Percentiles rank a stretch among this genome's conserved stretches.
Evolutionary conservation across 2,329 filamentous ascomycete species (phyloP).

Genomic region (Colletotrichum sp.): DNA sequence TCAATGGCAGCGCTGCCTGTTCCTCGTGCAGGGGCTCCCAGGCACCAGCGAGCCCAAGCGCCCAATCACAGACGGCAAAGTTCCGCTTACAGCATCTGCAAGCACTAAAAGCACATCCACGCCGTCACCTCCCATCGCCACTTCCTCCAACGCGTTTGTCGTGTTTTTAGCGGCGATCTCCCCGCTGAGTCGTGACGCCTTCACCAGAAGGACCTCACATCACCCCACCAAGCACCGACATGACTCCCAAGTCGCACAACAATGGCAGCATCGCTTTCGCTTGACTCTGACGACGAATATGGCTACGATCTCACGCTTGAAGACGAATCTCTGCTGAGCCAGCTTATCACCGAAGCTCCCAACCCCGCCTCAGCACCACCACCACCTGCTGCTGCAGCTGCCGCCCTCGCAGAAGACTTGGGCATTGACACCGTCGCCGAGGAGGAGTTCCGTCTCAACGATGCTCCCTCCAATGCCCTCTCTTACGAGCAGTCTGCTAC

Average conservation of each 20-base stretch:
- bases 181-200: conserved; percentile 10
- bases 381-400: not conserved
- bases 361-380: not conserved
- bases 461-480: conserved; percentile 27
- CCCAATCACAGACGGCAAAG: not conserved
- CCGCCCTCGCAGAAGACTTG: not conserved
- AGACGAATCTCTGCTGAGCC: conserved; percentile 47
- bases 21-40: rapidly evolving
- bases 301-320: conserved; percentile 52
- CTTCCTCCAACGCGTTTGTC: not conserved
- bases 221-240: not conserved
- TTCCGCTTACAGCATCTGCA: not conserved
- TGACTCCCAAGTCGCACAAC: not conserved
- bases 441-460: not conserved
- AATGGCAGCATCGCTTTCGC: conserved; percentile 9
- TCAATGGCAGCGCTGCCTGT: not conserved
- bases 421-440: conserved; percentile 10
- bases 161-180: conserved; percentile 7
- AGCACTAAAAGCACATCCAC: not conserved
- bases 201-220: not conserved
- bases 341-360: conserved; percentile 31
- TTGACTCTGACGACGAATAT: conserved; percentile 47
- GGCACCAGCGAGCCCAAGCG: not conserved
- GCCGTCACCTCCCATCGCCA: not conserved
- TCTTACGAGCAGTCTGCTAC: conserved; percentile 13